Base-by-base conservation (phyloP, 345 rosid species). In the Abelmoschus esculentus region DNA sequence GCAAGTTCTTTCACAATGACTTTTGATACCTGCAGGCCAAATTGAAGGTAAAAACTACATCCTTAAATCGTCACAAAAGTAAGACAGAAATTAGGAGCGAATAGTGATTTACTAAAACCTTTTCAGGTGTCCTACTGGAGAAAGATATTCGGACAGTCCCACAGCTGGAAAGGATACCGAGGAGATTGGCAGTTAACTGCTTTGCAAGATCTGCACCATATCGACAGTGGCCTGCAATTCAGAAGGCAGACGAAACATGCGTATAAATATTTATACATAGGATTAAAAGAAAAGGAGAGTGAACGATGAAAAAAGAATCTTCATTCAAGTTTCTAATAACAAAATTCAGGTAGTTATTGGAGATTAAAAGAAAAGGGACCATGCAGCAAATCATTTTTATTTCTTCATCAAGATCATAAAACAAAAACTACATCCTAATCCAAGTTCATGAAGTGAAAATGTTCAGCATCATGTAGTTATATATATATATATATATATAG, bases 91-190 rank as follows among this genome's bases (percentile, higher is more conserved):
- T 67, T 42, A 72, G 7, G 68, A 10, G 12, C 64, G 40, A 32
- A 22, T 50, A 17, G 32, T 49, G 3, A 31, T 31, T 31, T 61
- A 14, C 7, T 31, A 7, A 71, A 81, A 92, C 99, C 98, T 95
- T 95, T 69, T 73, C 81, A 61, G 98, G 97, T 53, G 98, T 90
- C 81, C 81, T 90, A 72, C 62, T 79, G 7, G 98, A 92, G 80
- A 95, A 85, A 70, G 93, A 85, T 77, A 95, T 82, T 80, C 91
- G 86, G 76, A 95, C 82, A 70, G 87, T 90, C 70, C 99, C 99
- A 73, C 99, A 88, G 62, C 81, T 87, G 54, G 59, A 76, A 63
- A 89, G 87, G 62, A 86, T 93, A 65, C 81, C 80, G 55, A 81
- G 84, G 75, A 90, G 79, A 60, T 70, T 46, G 71, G 85, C 72